Conservation (phyloP, 2,329 filamentous ascomycete genomes). For the Mariannaea elegans region DNA sequence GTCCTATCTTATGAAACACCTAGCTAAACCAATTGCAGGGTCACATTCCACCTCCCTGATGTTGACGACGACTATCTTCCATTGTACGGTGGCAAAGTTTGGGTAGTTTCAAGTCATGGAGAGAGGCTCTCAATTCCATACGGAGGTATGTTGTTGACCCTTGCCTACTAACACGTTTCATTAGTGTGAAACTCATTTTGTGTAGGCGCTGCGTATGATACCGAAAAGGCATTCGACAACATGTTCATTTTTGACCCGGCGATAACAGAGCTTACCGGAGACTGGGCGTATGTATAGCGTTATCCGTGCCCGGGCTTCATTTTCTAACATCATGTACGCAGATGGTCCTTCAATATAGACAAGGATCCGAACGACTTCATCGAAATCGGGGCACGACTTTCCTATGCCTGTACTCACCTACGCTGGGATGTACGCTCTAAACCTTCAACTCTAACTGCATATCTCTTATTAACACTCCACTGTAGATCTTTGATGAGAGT, state of each 20-base stretch:
- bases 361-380: slow-evolving; percentile 42
- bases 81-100: slow-evolving; percentile 55
- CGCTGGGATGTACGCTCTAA: slow-evolving; percentile 47
- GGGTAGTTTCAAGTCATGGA: slow-evolving; percentile 50
- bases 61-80: slow-evolving; percentile 49
- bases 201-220: slow-evolving; percentile 48
- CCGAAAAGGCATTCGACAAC: slow-evolving; percentile 49
- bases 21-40: slow-evolving; percentile 27
- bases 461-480: background rate
- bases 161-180: background rate
- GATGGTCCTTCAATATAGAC: slow-evolving; percentile 46
- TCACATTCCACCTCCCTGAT: slow-evolving; percentile 42
- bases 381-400: slow-evolving; percentile 40
- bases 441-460: background rate
- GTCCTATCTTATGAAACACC: too few species aligned
- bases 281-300: slow-evolving; percentile 36
- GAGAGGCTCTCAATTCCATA: slow-evolving; percentile 55
- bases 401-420: slow-evolving; percentile 46
- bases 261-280: slow-evolving; percentile 34
- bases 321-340: slow-evolving; percentile 14
- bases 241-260: slow-evolving; percentile 46
- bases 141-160: slow-evolving; percentile 39
- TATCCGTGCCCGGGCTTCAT: background rate
- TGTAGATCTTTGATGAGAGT: slow-evolving; percentile 49
- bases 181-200: background rate